Base-by-base conservation (phyloP, 2,329 filamentous ascomycete species). In the Coniosporium tulheliwenetii region DNA sequence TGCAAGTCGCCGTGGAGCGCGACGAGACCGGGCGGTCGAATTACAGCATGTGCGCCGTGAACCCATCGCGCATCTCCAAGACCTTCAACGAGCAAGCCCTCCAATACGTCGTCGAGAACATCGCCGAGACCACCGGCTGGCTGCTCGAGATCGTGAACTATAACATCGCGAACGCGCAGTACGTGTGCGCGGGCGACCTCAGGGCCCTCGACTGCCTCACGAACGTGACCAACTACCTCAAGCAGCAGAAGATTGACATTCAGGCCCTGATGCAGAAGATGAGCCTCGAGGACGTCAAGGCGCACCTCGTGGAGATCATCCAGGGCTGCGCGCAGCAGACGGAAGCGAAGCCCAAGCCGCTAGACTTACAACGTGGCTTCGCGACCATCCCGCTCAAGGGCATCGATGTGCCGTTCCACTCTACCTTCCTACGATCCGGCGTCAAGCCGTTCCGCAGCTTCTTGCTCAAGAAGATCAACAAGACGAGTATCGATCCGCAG, bases 401-500 rank as follows among this genome's bases (percentile, higher is more conserved):
- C 47, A 98, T 98, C 52, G 91, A 98, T 54, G 93, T 96, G 57
- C 91, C 91, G 36, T 98, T 98, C 84, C 91, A 98, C 73, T 91
- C 83, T 52, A 98, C 91, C 13, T 98, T 98, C 73, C 68, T 98
- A 65, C 84, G 93, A 42, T 94, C 86, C 33, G 93, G 91, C 54
- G 91, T 98, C 63, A 98, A 98, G 73, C 91, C 93, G 37, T 98
- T 98, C 85, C 77, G 91, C 50, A 89, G 81, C 36, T 98, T 98
- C 77, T 65, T 98, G 59, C 80, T 96, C 53, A 98, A 96, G 83
- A 98, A 98, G 77, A 96, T 98, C 69, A 86, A 96, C 74, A 94
- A 93, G 77, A 95, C 87, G 16, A 93, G 84, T 41, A 96, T 98
- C 61, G 91, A 98, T 61, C 91, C 91, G 5, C 82, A 84, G 60